A percentile compares a stretch with the other conserved stretches of the same genome.
These are phyloP conservation scores for Arthrobotrys conoides DNA, from an alignment of 2,329 filamentous ascomycete species.

Conservation along the genomic window DNA sequence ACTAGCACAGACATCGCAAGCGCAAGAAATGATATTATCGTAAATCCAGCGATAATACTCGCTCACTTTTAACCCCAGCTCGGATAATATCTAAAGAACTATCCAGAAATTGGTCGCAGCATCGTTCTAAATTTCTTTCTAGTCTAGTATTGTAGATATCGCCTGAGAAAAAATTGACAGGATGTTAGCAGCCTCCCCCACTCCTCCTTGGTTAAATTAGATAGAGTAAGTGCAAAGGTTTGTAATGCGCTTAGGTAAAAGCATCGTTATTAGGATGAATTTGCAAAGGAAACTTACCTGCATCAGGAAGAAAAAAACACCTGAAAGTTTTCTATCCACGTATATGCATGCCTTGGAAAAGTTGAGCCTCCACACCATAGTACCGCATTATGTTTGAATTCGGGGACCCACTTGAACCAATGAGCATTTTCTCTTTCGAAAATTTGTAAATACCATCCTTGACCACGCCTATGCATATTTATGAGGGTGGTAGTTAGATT, in stretches of 20 bases:
- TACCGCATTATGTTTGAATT: neutral
- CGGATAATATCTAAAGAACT: no score
- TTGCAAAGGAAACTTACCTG: neutral
- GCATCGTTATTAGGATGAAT: neutral
- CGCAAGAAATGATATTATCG: neutral
- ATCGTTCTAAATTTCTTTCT: no score
- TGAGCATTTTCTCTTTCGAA: neutral
- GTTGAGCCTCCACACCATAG: constrained; percentile 3
- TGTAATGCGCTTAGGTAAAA: constrained; percentile 2
- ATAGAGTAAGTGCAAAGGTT: neutral
- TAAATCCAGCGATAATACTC: neutral
- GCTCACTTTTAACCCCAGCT: neutral
- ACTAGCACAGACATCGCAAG: neutral
- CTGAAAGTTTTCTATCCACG: neutral
- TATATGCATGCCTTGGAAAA: neutral
- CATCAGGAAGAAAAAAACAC: neutral
- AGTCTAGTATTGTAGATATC: neutral
- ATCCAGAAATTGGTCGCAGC: no score
- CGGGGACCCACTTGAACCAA: constrained; percentile 11
- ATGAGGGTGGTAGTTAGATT: neutral
- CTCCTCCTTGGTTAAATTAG: neutral
- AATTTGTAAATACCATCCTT: neutral
- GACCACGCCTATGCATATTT: neutral
- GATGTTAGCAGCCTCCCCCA: no score
- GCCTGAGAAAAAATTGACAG: neutral